Evolutionary conservation across 2,329 filamentous ascomycete genomes (phyloP).

Genomic region (Periglandula ipomoeae): DNA sequence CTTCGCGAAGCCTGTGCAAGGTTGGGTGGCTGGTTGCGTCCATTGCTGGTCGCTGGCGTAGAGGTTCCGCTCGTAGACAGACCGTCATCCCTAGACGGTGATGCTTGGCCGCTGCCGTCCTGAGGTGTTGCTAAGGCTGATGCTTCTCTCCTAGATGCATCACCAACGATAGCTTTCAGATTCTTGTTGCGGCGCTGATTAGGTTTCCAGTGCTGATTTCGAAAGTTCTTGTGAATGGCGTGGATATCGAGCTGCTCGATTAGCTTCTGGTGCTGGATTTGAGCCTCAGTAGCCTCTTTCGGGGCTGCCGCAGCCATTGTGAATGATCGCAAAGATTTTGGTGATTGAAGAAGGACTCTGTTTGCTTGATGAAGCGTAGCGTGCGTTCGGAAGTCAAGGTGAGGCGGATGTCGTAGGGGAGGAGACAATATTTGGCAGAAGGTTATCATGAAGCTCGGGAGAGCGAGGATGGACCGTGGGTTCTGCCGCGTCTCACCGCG

Average conservation of each 20-base stretch:
- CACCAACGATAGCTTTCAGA: conserved; percentile 89
- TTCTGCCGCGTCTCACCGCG: conserved; percentile 29
- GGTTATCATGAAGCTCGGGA: neutral
- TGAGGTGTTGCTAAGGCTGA: conserved; percentile 73
- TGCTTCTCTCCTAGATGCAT: conserved; percentile 82
- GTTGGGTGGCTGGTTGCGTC: conserved; percentile 48
- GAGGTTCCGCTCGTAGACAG: conserved; percentile 49
- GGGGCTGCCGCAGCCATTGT: conserved; percentile 42
- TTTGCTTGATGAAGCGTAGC: neutral
- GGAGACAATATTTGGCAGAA: neutral
- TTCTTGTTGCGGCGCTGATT: conserved; percentile 97
- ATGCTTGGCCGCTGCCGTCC: conserved; percentile 66
- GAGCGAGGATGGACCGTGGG: neutral
- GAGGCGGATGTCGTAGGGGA: neutral
- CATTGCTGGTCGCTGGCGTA: conserved; percentile 39
- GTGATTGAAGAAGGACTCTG: too few species aligned
- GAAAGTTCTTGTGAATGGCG: conserved; percentile 77
- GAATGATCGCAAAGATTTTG: neutral
- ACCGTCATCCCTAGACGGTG: conserved; percentile 45
- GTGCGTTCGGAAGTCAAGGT: neutral
- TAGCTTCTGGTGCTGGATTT: conserved; percentile 75
- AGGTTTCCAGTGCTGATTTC: conserved; percentile 82
- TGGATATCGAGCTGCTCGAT: conserved; percentile 90
- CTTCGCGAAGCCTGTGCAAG: conserved; percentile 84
- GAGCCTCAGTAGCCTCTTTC: conserved; percentile 44